A percentile compares a stretch with the other conserved stretches of the same genome.
These are phyloP conservation scores for Isoetes engelmannii DNA, from an alignment of 83 land plant species.

Conservation along the genomic window DNA sequence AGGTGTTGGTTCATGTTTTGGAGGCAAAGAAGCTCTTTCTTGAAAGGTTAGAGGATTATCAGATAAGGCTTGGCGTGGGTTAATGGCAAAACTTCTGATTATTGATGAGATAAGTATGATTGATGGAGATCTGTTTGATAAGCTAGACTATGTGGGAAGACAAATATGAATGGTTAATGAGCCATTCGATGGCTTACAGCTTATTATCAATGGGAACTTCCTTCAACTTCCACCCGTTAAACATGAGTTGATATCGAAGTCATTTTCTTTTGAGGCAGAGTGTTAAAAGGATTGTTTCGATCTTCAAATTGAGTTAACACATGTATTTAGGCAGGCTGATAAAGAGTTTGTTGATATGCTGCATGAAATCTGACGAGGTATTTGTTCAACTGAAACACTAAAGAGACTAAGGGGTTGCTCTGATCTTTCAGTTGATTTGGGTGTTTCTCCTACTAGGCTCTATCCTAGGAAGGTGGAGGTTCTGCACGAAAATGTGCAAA, in stretches of 20 bases:
- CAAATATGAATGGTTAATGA: neutral
- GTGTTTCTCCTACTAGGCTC: conserved; percentile 4
- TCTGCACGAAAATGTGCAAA: neutral
- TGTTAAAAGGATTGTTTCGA: neutral
- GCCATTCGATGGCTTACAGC: neutral
- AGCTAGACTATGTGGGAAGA: conserved; percentile 3
- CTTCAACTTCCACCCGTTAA: conserved; percentile 7
- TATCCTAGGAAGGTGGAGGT: neutral
- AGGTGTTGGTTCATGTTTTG: conserved; percentile 4
- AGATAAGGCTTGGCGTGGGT: conserved; percentile 1
- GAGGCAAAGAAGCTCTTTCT: neutral
- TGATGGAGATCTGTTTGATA: conserved; percentile 16
- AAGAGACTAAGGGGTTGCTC: neutral
- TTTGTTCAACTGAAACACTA: neutral
- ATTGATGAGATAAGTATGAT: conserved; percentile 22
- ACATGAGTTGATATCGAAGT: neutral
- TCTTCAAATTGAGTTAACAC: conserved; percentile 2
- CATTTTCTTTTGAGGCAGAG: neutral
- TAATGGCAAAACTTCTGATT: conserved; percentile 1
- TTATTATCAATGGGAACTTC: conserved; percentile 1
- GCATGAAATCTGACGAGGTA: conserved; percentile 1
- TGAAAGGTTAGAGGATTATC: neutral
- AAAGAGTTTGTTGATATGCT: conserved; percentile 1
- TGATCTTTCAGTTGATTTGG: neutral
- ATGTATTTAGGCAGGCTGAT: conserved; percentile 2